phyloP scores from a whole-genome alignment of 805 yeast genomes.

The Jamesozyma rosinii region DNA sequence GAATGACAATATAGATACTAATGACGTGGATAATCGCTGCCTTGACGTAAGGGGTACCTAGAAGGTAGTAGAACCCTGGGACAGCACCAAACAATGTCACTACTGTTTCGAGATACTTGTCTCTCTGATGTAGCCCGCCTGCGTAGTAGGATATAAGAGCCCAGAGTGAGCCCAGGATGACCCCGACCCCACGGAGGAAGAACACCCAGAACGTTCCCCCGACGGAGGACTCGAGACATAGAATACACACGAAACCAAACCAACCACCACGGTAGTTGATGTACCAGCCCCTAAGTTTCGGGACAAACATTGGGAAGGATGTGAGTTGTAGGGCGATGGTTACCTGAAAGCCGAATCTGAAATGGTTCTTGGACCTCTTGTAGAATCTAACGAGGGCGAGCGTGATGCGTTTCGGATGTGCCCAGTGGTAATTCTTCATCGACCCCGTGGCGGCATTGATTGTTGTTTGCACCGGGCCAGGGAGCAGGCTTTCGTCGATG shows the following conservation, averaged over 20 bases:
- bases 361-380: constrained; percentile 27
- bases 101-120: constrained; percentile 36
- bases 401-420: background rate
- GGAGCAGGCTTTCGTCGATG: background rate
- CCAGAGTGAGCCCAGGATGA: constrained; percentile 41
- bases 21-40: constrained; percentile 44
- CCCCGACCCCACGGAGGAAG: constrained; percentile 40
- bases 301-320: constrained; percentile 44
- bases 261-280: constrained; percentile 40
- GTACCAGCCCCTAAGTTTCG: constrained; percentile 41
- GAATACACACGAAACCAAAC: constrained; percentile 45
- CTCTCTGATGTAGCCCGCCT: constrained; percentile 35
- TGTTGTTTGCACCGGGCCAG: background rate
- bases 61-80: constrained; percentile 38
- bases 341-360: constrained; percentile 40
- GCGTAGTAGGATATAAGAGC: constrained; percentile 40
- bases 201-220: constrained; percentile 43
- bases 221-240: constrained; percentile 42
- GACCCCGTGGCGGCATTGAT: background rate
- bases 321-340: constrained; percentile 38
- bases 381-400: constrained; percentile 14
- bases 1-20: constrained; percentile 38
- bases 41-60: constrained; percentile 41
- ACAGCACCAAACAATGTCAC: constrained; percentile 36
- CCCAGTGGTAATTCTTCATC: background rate